These are phyloP conservation scores for Tuber microsphaerosporum DNA, from an alignment of 495 filamentous ascomycete genomes.

Conservation along the genomic window DNA sequence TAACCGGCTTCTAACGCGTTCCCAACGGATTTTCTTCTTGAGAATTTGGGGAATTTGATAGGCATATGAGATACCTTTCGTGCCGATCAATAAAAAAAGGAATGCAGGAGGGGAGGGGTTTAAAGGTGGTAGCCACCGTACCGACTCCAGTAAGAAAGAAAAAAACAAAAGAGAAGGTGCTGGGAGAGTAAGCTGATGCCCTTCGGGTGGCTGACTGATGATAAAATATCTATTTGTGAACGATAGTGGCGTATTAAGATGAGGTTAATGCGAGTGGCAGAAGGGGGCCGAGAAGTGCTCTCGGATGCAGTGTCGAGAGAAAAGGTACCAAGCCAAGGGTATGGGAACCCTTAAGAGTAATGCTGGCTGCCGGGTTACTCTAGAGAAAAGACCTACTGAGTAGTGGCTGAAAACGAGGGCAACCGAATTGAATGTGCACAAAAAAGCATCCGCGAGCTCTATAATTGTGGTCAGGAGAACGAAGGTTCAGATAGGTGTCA, in stretches of 20 bases:
- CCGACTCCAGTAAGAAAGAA: constrained; percentile 25
- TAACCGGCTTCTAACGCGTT: constrained; percentile 53
- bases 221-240: constrained; percentile 30
- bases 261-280: constrained; percentile 27
- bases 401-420: neutral
- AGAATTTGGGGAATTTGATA: constrained; percentile 64
- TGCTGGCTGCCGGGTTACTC: neutral
- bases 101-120: constrained; percentile 14
- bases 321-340: constrained; percentile 34
- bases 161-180: constrained; percentile 20
- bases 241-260: constrained; percentile 33
- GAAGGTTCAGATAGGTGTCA: constrained; percentile 37
- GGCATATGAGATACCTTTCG: constrained; percentile 49
- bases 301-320: constrained; percentile 32
- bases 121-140: constrained; percentile 11
- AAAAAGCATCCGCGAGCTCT: constrained; percentile 34
- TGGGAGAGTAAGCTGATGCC: constrained; percentile 19
- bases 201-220: constrained; percentile 30
- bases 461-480: constrained; percentile 34
- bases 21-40: constrained; percentile 60
- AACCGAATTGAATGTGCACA: constrained; percentile 1
- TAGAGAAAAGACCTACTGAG: neutral
- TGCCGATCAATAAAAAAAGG: constrained; percentile 26
- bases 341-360: constrained; percentile 11
- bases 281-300: constrained; percentile 30